Conservation (phyloP, 345 rosid genomes). For the Physaria fendleri region DNA sequence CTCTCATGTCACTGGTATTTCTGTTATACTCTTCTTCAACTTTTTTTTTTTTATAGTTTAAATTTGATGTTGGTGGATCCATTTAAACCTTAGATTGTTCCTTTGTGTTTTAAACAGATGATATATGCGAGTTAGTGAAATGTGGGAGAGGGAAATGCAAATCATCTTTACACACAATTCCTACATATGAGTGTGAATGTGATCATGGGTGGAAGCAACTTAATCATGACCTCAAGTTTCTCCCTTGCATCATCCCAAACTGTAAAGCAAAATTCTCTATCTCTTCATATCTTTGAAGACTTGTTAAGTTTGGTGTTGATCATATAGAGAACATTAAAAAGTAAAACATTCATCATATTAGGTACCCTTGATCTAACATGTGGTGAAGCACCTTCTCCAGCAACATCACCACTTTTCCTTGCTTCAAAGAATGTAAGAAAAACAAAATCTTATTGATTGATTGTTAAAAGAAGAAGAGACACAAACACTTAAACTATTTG, state of each 20-base stretch:
- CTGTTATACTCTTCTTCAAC: background rate
- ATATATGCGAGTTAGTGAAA: slow-evolving; percentile 43
- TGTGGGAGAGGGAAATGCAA: slow-evolving; percentile 73
- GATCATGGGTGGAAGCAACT: slow-evolving; percentile 67
- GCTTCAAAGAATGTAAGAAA: slow-evolving; percentile 59
- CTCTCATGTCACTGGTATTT: slow-evolving; percentile 33
- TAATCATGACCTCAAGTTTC: slow-evolving; percentile 47
- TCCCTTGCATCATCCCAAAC: slow-evolving; percentile 78
- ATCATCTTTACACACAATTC: slow-evolving; percentile 31
- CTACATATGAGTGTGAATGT: slow-evolving; percentile 53
- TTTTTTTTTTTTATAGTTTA: slow-evolving; percentile 1
- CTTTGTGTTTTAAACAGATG: slow-evolving; percentile 28
- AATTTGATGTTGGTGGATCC: background rate
- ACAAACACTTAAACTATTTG: background rate
- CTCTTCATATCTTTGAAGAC: background rate
- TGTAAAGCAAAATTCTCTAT: slow-evolving; percentile 49
- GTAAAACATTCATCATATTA: background rate
- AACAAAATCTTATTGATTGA: background rate
- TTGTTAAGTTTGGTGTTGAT: background rate
- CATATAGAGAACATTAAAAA: background rate
- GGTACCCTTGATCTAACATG: too few species aligned
- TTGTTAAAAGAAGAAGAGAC: background rate
- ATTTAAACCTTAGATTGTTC: background rate
- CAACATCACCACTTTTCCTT: slow-evolving; percentile 54
- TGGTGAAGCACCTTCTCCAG: slow-evolving; percentile 42